Base-by-base conservation (phyloP, 345 rosid species). In the Citropsis articulata region DNA sequence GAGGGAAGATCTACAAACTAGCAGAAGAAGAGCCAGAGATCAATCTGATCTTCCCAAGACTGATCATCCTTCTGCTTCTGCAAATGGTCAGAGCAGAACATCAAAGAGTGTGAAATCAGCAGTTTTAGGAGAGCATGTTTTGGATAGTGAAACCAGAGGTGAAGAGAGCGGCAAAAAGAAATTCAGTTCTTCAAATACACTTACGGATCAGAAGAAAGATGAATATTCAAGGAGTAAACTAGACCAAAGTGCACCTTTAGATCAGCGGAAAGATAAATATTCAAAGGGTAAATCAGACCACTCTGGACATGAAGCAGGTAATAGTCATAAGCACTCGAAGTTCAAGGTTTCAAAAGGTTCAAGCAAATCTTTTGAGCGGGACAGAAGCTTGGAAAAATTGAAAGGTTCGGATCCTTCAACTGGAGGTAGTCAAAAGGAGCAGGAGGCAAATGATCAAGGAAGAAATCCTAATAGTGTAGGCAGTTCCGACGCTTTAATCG, bases 401-500 rank as follows among this genome's bases (percentile, higher is more conserved):
- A 73, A 80, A 78, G 86, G 56, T 72, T 84, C 78, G 24, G 76
- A 36, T 25, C 72, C 89, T 25, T 28, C 73, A 19, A 75, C 75
- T 62, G 89, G 70, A 79, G 88, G 35, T n/a, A 78, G 70, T 59
- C 81, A 66, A 35, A 80, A 80, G 48, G 88, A 73, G 50, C 83
- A 12, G 45, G 86, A 75, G 35, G 77, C 48, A 56, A 83, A 76
- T 36, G 69, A 78, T 69, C 75, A 53, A 67, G 67, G 82, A 67
- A 77, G 36, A 71, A 83, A 56, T 83, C 72, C 88, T 74, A 84
- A 60, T 80, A 66, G 73, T 30, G 81, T 45, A 45, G 86, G 85
- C 40, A 78, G 84, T 81, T 84, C 78, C 81, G 83, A 81, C 60
- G 91, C 90, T 84, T 56, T 88, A 27, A 82, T 85, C 67, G 71